Conservation (phyloP, 2,329 filamentous ascomycete genomes). For the Aspergillus ibericus region DNA sequence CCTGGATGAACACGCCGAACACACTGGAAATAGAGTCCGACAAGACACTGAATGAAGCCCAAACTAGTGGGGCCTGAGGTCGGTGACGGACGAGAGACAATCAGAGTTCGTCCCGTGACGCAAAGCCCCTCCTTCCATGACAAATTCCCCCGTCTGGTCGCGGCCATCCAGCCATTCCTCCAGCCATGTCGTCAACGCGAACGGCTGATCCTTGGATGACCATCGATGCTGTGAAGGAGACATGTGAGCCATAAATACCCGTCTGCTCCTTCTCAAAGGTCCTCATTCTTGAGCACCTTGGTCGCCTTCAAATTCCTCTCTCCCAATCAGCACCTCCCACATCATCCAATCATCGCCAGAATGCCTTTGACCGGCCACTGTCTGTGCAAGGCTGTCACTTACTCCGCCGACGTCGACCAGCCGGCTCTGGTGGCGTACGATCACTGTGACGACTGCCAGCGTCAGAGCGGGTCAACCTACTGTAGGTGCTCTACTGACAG, state of each 20-base stretch:
- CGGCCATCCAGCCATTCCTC: conserved; percentile 1
- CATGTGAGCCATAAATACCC: conserved; percentile 24
- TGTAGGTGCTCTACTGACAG: conserved; percentile 33
- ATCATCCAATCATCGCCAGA: conserved; percentile 29
- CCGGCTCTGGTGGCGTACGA: conserved; percentile 59
- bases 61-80: neutral
- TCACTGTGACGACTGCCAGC: conserved; percentile 72
- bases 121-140: conserved; percentile 15
- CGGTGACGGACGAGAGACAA: neutral
- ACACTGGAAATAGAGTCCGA: neutral
- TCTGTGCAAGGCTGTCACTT: conserved; percentile 70
- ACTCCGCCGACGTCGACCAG: conserved; percentile 54
- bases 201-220: neutral
- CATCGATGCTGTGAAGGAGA: neutral
- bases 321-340: conserved; percentile 50
- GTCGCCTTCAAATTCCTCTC: conserved; percentile 10
- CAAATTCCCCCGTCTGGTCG: conserved; percentile 38
- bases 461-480: conserved; percentile 68
- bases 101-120: conserved; percentile 6
- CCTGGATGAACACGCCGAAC: neutral
- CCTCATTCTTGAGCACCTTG: conserved; percentile 30
- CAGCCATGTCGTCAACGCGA: conserved; percentile 14
- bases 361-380: conserved; percentile 71
- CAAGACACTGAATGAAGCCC: neutral
- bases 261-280: conserved; percentile 20